Evolutionary conservation across 2,329 filamentous ascomycete genomes (phyloP), one percentile per base, ranked within the genome.

Genomic region (Exophiala sp.): DNA sequence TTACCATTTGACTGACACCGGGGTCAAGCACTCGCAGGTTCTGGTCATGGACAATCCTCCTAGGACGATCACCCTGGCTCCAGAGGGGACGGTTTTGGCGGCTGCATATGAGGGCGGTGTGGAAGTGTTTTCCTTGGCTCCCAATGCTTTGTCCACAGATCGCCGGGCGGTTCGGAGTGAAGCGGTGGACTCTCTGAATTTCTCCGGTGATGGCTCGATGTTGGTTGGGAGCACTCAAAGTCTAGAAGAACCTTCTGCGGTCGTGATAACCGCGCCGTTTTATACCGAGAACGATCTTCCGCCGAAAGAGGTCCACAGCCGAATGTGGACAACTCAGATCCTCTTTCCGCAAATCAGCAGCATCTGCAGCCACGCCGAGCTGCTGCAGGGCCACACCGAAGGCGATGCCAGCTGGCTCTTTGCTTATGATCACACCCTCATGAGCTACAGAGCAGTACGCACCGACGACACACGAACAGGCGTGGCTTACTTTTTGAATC

Each of bases 101-200:
- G 85, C 88, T 13, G 88, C 88, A 6, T 94, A 90, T 66, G 82
- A 88, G 62, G 86, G 86, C 48, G 87, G 86, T n/a, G 90, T 95
- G 55, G 89, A 95, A 66, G 86, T 95, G 0, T 82, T 86, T 22
- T 86, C 88, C 3, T 71, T 95, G 32, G 80, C 79, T 41, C 73
- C 82, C 2, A 78, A 75, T 46, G 81, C 80, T 21, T 62, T 83
- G 22, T 67, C 78, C 10, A 85, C 80, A 0, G 84, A 89, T 58
- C 77, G 84, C 60, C 77, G 87, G 58, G 80, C 86, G 9, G 86
- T 91, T 50, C 88, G 89, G 62, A 91, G 86, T 62, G 82, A 86
- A 62, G 78, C 77, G 1, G 84, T 90, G 3, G 86, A 91, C 63
- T 74, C 80, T 2, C 69, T 93, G 41, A 76, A 81, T 2, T 93